phyloP scores from a whole-genome alignment of 2,329 filamentous ascomycete genomes.

The Fusarium floridanum region DNA sequence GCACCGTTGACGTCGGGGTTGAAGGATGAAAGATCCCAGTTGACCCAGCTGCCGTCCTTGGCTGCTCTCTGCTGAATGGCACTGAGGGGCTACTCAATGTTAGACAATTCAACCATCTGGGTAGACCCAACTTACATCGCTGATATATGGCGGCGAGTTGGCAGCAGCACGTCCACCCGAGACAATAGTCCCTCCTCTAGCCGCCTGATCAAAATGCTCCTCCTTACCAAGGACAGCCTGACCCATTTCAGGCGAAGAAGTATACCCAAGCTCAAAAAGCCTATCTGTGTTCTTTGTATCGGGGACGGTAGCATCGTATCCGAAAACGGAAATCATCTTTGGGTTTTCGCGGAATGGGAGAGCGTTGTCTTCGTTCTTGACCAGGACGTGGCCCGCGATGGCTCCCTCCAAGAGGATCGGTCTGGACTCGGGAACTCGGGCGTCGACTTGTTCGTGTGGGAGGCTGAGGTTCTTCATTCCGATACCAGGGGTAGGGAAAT shows the following conservation, averaged over 20 bases:
- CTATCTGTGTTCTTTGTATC: slow-evolving; percentile 63
- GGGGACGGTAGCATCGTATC: slow-evolving; percentile 71
- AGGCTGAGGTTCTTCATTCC: slow-evolving; percentile 72
- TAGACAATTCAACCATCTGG: neutral
- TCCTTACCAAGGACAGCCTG: slow-evolving; percentile 59
- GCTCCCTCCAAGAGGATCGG: slow-evolving; percentile 64
- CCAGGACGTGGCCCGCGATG: slow-evolving; percentile 73
- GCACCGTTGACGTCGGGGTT: slow-evolving; percentile 54
- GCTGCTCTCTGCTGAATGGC: slow-evolving; percentile 66
- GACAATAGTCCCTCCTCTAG: slow-evolving; percentile 64
- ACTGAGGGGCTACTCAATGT: slow-evolving; percentile 26
- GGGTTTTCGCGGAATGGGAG: slow-evolving; percentile 73
- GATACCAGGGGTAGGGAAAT: slow-evolving; percentile 60
- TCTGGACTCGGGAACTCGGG: slow-evolving; percentile 60
- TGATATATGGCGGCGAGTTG: slow-evolving; percentile 63
- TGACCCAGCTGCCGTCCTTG: slow-evolving; percentile 68
- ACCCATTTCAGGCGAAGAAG: slow-evolving; percentile 60
- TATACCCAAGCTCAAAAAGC: slow-evolving; percentile 61
- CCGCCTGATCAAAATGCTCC: slow-evolving; percentile 62
- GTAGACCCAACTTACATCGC: slow-evolving; percentile 52
- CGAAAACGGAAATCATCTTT: slow-evolving; percentile 68
- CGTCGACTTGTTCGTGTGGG: slow-evolving; percentile 62
- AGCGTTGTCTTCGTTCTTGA: slow-evolving; percentile 77
- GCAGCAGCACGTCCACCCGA: slow-evolving; percentile 65
- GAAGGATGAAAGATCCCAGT: slow-evolving; percentile 57